Percentiles rank a stretch among this genome's conserved stretches.
These are phyloP conservation scores for Clathrospora elynae DNA, from an alignment of 2,329 filamentous ascomycete genomes.

Conservation along the genomic window DNA sequence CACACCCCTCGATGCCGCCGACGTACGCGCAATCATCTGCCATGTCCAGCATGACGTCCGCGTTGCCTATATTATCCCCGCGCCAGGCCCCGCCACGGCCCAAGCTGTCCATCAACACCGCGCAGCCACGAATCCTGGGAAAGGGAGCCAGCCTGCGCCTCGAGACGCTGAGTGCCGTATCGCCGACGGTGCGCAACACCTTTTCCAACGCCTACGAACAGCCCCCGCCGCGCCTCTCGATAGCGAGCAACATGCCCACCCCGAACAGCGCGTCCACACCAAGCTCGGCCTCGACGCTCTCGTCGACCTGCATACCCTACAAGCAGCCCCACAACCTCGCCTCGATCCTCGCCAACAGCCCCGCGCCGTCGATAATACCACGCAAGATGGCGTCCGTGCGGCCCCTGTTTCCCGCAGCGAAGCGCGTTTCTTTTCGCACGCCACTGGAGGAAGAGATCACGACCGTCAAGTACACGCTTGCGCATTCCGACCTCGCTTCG, in stretches of 20 bases:
- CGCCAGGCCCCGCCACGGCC: slow-evolving; percentile 52
- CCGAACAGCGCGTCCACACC: slow-evolving; percentile 38
- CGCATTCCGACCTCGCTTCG: slow-evolving; percentile 61
- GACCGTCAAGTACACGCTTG: slow-evolving; percentile 60
- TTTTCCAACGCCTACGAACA: slow-evolving; percentile 64
- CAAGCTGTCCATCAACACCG: slow-evolving; percentile 66
- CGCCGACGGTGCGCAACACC: slow-evolving; percentile 66
- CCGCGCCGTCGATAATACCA: slow-evolving; percentile 43
- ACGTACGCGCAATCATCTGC: slow-evolving; percentile 36
- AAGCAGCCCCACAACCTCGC: slow-evolving; percentile 52
- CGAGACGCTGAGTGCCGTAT: slow-evolving; percentile 60
- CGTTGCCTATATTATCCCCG: slow-evolving; percentile 53
- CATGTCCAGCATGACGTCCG: slow-evolving; percentile 49
- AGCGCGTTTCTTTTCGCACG: slow-evolving; percentile 62
- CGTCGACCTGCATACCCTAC: slow-evolving; percentile 54
- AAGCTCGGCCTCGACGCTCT: slow-evolving; percentile 46
- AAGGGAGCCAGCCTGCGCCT: slow-evolving; percentile 60
- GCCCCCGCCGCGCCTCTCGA: slow-evolving; percentile 43
- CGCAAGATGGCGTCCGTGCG: slow-evolving; percentile 51
- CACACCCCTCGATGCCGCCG: slow-evolving; percentile 37
- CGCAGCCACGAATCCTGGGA: slow-evolving; percentile 57
- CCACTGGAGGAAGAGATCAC: slow-evolving; percentile 65
- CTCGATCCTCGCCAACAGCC: slow-evolving; percentile 56
- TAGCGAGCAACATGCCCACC: slow-evolving; percentile 37
- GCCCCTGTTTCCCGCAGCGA: slow-evolving; percentile 60